phyloP scores from a whole-genome alignment of 1,284 basidiomycete genomes.

The Microbotryum intermedium region DNA sequence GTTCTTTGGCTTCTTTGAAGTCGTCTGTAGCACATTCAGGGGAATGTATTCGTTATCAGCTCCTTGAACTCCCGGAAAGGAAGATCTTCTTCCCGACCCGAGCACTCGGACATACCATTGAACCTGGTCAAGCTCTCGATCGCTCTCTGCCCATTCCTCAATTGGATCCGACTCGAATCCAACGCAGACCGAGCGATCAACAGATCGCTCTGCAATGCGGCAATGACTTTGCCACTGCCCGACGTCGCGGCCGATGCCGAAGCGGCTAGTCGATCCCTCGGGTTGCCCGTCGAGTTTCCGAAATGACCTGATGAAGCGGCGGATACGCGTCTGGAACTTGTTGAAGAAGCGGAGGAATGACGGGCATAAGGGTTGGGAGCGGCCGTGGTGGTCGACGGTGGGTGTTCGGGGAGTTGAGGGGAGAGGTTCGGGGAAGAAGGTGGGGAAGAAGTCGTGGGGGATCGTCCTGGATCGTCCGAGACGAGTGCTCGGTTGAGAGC shows the following conservation, averaged over 20 bases:
- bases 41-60: background rate
- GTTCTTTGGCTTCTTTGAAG: conserved; percentile 69
- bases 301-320: background rate
- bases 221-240: conserved; percentile 29
- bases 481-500: conserved; percentile 20
- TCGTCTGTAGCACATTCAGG: conserved; percentile 52
- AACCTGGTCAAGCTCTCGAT: conserved; percentile 24
- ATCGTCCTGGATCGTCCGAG: conserved; percentile 6
- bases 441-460: background rate
- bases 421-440: background rate
- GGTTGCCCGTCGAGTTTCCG: background rate
- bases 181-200: conserved; percentile 11
- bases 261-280: conserved; percentile 18
- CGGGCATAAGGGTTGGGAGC: background rate
- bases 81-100: background rate
- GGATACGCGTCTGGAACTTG: background rate
- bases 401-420: background rate
- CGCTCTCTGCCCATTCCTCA: conserved; percentile 26
- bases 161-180: conserved; percentile 23
- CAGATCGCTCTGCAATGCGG: conserved; percentile 23
- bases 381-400: background rate
- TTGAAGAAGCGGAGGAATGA: background rate
- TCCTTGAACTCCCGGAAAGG: conserved; percentile 2
- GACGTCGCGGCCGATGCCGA: conserved; percentile 11
- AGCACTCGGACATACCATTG: conserved; percentile 8